These are phyloP conservation scores for Tolypocladium nubicola DNA, from an alignment of 2,329 filamentous ascomycete species.

Conservation along the genomic window DNA sequence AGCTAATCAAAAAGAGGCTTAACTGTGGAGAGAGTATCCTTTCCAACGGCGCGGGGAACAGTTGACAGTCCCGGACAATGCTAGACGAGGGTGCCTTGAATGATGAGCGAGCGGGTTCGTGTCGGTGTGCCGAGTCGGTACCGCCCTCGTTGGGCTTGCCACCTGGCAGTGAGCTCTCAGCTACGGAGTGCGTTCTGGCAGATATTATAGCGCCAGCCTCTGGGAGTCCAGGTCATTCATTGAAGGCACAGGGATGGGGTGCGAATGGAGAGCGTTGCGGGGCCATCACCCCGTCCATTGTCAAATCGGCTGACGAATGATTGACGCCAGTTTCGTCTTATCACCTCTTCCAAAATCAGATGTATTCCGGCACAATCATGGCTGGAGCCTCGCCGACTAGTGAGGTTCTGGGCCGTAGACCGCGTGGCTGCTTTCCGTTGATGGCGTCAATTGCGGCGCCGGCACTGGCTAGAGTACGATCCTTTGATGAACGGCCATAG, in stretches of 20 bases:
- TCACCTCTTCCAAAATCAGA: not conserved
- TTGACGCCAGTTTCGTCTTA: not conserved
- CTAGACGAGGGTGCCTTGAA: not conserved
- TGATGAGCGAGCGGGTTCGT: not conserved
- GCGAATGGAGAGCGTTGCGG: not conserved
- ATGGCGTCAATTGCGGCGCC: not conserved
- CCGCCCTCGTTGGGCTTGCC: not conserved
- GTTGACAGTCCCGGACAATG: not conserved
- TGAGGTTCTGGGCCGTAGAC: not conserved
- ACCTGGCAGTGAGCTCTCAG: not conserved
- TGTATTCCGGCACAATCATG: not conserved
- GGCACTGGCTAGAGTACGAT: not conserved
- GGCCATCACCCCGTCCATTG: not conserved
- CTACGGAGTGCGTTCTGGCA: not conserved
- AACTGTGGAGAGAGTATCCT: not conserved
- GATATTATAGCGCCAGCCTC: not conserved
- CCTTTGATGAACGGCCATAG: not conserved
- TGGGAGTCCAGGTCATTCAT: not conserved
- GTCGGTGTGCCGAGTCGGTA: not conserved
- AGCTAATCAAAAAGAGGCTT: constrained; percentile 1
- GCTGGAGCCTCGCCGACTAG: not conserved
- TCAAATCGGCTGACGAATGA: not conserved
- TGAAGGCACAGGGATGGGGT: not conserved
- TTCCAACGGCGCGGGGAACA: not conserved
- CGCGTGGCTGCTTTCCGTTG: not conserved